Conservation (phyloP, 2,329 filamentous ascomycete genomes). For the Plenodomus tracheiphilus region DNA sequence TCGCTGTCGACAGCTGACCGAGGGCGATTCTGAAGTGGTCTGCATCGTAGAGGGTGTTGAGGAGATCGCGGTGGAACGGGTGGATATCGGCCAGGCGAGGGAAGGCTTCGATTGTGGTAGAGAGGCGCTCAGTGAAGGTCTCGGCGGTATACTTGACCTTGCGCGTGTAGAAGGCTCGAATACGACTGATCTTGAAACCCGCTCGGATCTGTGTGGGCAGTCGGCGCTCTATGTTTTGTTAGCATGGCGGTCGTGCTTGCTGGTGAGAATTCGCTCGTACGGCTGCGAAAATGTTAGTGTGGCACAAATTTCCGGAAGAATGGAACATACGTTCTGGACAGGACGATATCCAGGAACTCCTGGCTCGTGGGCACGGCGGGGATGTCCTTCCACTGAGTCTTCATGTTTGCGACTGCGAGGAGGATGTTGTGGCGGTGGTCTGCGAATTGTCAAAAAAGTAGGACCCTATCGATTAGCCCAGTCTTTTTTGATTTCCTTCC, state of each 20-base stretch:
- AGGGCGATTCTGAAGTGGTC: conserved; percentile 84
- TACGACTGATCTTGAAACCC: conserved; percentile 94
- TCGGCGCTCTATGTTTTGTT: conserved; percentile 46
- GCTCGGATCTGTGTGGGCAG: conserved; percentile 94
- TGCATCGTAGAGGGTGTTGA: conserved; percentile 85
- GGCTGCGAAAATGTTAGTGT: conserved; percentile 57
- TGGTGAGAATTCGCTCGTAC: conserved; percentile 55
- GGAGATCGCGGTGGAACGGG: conserved; percentile 84
- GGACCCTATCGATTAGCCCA: conserved; percentile 13
- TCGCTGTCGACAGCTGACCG: conserved; percentile 92
- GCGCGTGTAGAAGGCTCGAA: conserved; percentile 92
- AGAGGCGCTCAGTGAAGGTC: conserved; percentile 93
- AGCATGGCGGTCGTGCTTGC: not conserved
- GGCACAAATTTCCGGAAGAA: conserved; percentile 6
- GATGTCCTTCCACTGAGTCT: conserved; percentile 62
- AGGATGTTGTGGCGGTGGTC: conserved; percentile 16
- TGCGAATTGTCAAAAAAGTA: conserved; percentile 21
- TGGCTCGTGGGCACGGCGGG: conserved; percentile 86
- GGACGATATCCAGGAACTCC: conserved; percentile 97
- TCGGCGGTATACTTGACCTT: conserved; percentile 95
- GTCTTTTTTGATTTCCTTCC: not conserved
- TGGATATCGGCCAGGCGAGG: conserved; percentile 92
- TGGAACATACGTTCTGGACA: conserved; percentile 63
- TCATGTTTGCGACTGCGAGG: conserved; percentile 35
- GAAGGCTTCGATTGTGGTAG: conserved; percentile 83